A percentile compares a stretch with the other conserved stretches of the same genome.
Conservation (phyloP, 2,329 filamentous ascomycete species). For the Passalora sequoiae region DNA sequence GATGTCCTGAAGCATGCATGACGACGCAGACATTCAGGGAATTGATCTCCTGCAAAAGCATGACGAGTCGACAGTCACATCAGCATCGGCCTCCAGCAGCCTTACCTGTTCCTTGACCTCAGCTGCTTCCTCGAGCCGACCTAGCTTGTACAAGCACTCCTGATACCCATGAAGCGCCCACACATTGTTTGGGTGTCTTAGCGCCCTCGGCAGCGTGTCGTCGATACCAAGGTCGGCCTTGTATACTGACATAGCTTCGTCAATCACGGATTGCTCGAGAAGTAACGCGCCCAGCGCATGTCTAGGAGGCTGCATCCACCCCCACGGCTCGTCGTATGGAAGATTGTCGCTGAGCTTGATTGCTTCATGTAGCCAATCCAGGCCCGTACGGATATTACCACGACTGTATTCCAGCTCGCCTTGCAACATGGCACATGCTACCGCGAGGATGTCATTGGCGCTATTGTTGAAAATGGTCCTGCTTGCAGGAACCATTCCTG, state of each 20-base stretch:
- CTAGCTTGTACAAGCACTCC: constrained; percentile 60
- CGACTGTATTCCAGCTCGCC: constrained; percentile 69
- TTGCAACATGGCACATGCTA: constrained; percentile 60
- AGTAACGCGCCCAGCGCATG: constrained; percentile 65
- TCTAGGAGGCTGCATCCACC: constrained; percentile 69
- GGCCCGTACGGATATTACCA: constrained; percentile 49
- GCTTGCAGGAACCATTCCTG: constrained; percentile 50
- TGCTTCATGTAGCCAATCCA: constrained; percentile 52
- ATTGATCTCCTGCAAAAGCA: constrained; percentile 56
- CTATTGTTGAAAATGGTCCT: constrained; percentile 67
- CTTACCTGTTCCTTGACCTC: constrained; percentile 49
- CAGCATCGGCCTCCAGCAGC: constrained; percentile 52
- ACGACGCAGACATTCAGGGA: too few species aligned
- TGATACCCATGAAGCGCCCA: constrained; percentile 71
- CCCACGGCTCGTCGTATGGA: constrained; percentile 69
- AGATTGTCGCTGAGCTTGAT: constrained; percentile 56
- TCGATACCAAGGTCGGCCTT: constrained; percentile 40
- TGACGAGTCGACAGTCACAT: constrained; percentile 54
- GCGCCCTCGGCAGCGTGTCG: constrained; percentile 56
- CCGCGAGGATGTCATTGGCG: constrained; percentile 56
- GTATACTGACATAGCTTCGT: constrained; percentile 37
- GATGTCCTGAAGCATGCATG: background rate
- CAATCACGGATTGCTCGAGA: constrained; percentile 54
- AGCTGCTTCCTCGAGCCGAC: constrained; percentile 41
- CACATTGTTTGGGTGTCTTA: constrained; percentile 66